phyloP scores from a whole-genome alignment of 140 eudicot genomes.

The Anethum foeniculum region DNA sequence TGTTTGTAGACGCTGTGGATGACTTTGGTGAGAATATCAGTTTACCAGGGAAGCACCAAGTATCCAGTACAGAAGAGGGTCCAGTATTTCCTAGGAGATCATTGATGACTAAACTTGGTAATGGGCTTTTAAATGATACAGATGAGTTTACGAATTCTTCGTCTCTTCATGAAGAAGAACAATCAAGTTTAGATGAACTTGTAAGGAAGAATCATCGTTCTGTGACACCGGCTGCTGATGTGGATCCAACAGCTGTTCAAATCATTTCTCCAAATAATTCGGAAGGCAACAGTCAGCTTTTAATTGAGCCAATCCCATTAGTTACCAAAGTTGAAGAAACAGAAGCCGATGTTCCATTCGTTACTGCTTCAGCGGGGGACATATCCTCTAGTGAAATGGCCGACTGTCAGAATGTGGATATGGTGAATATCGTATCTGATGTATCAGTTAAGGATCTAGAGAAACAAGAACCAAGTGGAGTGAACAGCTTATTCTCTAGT shows the following conservation, averaged over 20 bases:
- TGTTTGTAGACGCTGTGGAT: conserved; percentile 1
- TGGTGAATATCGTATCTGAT: neutral
- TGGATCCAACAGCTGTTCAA: conserved; percentile 10
- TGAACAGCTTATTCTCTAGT: conserved; percentile 13
- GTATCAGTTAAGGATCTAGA: conserved; percentile 6
- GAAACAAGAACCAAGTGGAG: conserved; percentile 21
- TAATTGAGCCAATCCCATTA: neutral
- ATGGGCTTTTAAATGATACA: neutral
- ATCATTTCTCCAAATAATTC: conserved; percentile 14
- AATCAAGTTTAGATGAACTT: conserved; percentile 8
- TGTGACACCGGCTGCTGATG: neutral
- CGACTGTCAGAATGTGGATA: neutral
- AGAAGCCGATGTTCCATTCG: neutral
- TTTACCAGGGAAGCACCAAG: conserved; percentile 11
- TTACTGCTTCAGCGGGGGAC: neutral
- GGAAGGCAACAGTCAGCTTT: conserved; percentile 10
- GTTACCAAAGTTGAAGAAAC: conserved; percentile 7
- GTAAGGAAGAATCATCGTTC: conserved; percentile 6
- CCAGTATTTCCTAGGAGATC: no score
- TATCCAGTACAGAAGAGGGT: conserved; percentile 6
- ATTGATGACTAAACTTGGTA: neutral
- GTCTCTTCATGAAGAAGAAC: conserved; percentile 8
- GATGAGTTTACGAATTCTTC: neutral
- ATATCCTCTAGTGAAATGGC: neutral
- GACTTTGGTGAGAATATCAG: conserved; percentile 9